Evolutionary conservation across 2,329 filamentous ascomycete genomes (phyloP).

Genomic region (Xylariaceae sp.): DNA sequence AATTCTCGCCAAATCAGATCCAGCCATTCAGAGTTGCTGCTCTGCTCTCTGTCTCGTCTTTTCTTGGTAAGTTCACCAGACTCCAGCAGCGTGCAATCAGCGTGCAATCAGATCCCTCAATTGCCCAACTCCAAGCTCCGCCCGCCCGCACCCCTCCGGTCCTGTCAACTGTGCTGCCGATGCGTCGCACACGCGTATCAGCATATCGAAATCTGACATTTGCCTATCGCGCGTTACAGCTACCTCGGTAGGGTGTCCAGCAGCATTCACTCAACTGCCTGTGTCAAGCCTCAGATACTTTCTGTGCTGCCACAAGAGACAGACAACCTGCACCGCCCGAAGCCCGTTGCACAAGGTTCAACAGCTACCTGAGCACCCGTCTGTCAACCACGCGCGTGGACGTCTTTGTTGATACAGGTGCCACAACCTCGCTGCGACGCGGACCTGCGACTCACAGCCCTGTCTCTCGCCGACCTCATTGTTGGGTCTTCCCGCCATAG

Average conservation of each 20-base stretch:
- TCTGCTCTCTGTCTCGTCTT: background rate
- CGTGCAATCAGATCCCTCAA: background rate
- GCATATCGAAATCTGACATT: constrained; percentile 10
- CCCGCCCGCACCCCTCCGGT: too few species aligned
- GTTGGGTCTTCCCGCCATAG: constrained; percentile 4
- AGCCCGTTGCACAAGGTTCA: constrained; percentile 15
- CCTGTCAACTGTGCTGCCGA: too few species aligned
- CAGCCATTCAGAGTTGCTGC: constrained; percentile 8
- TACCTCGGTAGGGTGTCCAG: too few species aligned
- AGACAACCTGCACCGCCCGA: constrained; percentile 4
- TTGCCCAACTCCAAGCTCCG: too few species aligned
- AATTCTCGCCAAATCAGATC: constrained; percentile 26
- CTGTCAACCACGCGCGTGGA: constrained; percentile 14
- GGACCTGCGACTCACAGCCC: constrained; percentile 16
- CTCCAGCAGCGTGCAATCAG: too few species aligned
- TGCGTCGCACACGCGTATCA: constrained; percentile 10
- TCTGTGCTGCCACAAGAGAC: background rate
- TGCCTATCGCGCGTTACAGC: background rate
- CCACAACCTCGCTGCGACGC: constrained; percentile 16
- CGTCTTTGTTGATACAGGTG: constrained; percentile 11
- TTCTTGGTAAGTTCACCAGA: background rate
- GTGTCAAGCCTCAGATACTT: constrained; percentile 1
- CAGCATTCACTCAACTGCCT: too few species aligned
- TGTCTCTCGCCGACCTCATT: constrained; percentile 10
- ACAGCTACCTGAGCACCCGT: constrained; percentile 7